Evolutionary conservation across 805 yeast species (phyloP).

Genomic region (Saturnispora kantuleensis): DNA sequence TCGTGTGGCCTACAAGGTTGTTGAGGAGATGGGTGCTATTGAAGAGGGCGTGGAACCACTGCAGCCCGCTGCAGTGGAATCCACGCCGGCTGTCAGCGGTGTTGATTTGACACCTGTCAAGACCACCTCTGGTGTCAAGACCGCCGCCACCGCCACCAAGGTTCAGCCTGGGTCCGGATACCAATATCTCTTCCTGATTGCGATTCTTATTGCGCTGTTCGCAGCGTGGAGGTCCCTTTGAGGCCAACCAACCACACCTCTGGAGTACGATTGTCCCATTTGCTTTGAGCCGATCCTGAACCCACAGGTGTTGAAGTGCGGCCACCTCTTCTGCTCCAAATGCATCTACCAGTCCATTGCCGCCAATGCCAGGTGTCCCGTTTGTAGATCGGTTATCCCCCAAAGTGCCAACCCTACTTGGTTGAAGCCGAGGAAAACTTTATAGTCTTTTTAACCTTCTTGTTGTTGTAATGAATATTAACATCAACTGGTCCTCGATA

Average conservation of each 20-base stretch:
- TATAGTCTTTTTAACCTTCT: background rate
- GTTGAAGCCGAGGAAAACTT: constrained; percentile 1
- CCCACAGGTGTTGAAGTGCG: constrained; percentile 45
- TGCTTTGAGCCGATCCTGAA: constrained; percentile 44
- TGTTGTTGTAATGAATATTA: constrained; percentile 13
- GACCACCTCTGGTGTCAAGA: background rate
- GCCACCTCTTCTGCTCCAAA: constrained; percentile 46
- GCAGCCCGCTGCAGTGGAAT: constrained; percentile 11
- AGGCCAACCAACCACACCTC: constrained; percentile 26
- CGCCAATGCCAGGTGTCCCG: constrained; percentile 4
- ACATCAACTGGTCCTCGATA: background rate
- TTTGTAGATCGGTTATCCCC: background rate
- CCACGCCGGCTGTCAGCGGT: constrained; percentile 8
- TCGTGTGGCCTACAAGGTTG: constrained; percentile 25
- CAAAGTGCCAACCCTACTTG: background rate
- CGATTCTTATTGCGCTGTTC: constrained; percentile 6
- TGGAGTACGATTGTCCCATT: constrained; percentile 38
- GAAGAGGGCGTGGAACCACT: constrained; percentile 20
- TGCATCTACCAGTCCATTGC: constrained; percentile 43
- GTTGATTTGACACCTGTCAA: background rate
- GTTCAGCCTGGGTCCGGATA: background rate
- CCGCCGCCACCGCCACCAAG: constrained; percentile 6
- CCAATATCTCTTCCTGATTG: constrained; percentile 1
- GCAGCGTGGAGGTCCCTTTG: constrained; percentile 8
- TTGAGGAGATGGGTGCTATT: constrained; percentile 23